Evolutionary conservation across 192 early-diverging fungal species (phyloP), one percentile per base, ranked within the genome.

Genomic region (Linnemannia zychae): DNA sequence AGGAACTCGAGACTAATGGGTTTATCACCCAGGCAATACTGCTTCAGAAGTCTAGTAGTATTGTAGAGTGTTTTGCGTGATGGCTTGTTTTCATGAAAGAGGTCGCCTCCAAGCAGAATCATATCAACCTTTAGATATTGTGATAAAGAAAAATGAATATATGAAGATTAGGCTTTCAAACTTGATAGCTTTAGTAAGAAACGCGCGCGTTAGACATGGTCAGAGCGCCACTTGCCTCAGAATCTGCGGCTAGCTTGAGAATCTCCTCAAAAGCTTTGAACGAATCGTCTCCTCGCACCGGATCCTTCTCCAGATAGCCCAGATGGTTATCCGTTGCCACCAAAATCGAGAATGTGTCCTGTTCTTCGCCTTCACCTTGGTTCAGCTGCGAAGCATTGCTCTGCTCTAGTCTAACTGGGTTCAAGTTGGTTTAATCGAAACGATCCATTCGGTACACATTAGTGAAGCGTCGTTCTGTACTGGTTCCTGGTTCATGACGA

Each of bases 71-170:
- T 90, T 57, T 94, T 92, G 17, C 95, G 90, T 44, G 97, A 96
- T 11, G 98, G 98, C 76, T 93, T 93, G 89, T 97, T 98, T 74
- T 98, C 97, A 88, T 99, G 97, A 88, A 98, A 99, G 28, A 99
- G 91, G 88, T 99, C 98, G 28, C 98, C 98, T 33, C 97, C 97
- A 7, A 99, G 89, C 28, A 99, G 89, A 9, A 99, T 90, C 89
- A 98, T 95, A 88, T 99, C 98, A 7, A 96, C 98, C 79, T 93
- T 22, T 16, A 22, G 50, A n/a, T 3, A 13, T 63, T 33, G 15
- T 31, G 7, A 9, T 47, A 33, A 48, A 74, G 48, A 31, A 46
- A 24, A 16, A 40, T 18, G 11, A 20, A 6, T 24, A 17, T n/a
- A n/a, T n/a, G 18, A 0, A 36, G 37, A 69, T 40, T 47, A 7